A percentile compares a stretch with the other conserved stretches of the same genome.
Evolutionary conservation across 345 rosid species (phyloP).

Genomic region (Mangifera indica): DNA sequence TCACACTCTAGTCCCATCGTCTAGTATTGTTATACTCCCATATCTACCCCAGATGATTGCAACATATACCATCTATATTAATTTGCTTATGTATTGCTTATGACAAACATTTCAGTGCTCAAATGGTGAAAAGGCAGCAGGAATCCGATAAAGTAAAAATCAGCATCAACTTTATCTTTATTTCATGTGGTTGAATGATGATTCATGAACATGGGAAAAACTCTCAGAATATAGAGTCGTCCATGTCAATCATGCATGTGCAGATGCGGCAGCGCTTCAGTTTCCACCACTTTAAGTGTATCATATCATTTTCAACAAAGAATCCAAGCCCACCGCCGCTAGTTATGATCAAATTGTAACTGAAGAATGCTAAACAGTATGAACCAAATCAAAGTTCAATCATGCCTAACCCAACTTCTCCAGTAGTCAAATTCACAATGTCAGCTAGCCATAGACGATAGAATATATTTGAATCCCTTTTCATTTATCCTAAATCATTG

Average conservation of each 20-base stretch:
- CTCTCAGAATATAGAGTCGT: background rate
- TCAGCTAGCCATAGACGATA: background rate
- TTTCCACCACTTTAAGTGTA: background rate
- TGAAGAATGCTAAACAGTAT: too few relatives aligned
- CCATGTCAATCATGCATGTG: background rate
- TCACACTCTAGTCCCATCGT: conserved; percentile 35
- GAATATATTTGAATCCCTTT: background rate
- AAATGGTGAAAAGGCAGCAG: background rate
- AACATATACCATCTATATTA: background rate
- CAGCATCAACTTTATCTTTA: background rate
- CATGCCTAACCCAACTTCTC: background rate
- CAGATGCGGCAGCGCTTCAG: background rate
- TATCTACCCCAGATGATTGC: background rate
- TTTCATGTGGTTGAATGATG: background rate
- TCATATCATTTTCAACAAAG: background rate
- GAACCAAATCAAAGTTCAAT: too few relatives aligned
- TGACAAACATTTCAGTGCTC: background rate
- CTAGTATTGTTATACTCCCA: background rate
- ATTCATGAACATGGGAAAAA: background rate
- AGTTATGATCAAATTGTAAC: too few relatives aligned
- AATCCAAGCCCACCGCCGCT: background rate
- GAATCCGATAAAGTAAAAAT: background rate
- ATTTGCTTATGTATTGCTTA: background rate
- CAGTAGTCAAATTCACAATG: background rate
- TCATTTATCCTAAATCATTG: background rate